Base-by-base conservation (phyloP, 768 basidiomycete genomes). In the Boletus vermiculosoides region DNA sequence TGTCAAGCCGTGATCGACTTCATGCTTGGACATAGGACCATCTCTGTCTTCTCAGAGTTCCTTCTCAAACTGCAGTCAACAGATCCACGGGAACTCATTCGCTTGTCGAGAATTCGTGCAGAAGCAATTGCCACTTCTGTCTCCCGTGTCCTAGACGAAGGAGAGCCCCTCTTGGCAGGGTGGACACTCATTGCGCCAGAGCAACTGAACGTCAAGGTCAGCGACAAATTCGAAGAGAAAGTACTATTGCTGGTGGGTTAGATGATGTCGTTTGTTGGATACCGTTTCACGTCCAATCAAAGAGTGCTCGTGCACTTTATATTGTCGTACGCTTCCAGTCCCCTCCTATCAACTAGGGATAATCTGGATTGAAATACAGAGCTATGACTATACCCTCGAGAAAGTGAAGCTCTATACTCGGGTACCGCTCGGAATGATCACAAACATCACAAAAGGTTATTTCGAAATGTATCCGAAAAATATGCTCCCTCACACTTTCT, bases 1-100 rank as follows among this genome's bases (percentile, higher is more conserved):
- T 87, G 83, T 55, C 97, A 99, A 74, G 94, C 95, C 0, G 93
- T 96, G 45, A 94, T 98, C 63, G 91, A 94, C 71, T 95, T 86
- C 65, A 84, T 90, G 78, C 84, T 95, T 50, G 95, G 94, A 28
- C 85, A 94, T 71, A 87, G 95, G 52, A 92, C 88, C 2, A 69
- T 87, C 10, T 80, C 87, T 41, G 93, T 98, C 4, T 98, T 99
- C 73, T 88, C 92, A 9, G 96, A 98, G 72, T 98, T 98, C 69
- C 75, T 97, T 52, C 79, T 89, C 55, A 94, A 87, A 63, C 77
- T 99, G 46, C 86, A 89, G 65, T 90, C 92, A 12, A 87, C 90
- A n/a, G 97, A 99, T 71, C 94, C 95, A 0, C 80, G 89, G 39
- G 92, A 94, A 66, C 78, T 98, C 41, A 85, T 96, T 45, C 84